Conservation (phyloP, 1,284 basidiomycete species). For the Pseudozyma hubeiensis region DNA sequence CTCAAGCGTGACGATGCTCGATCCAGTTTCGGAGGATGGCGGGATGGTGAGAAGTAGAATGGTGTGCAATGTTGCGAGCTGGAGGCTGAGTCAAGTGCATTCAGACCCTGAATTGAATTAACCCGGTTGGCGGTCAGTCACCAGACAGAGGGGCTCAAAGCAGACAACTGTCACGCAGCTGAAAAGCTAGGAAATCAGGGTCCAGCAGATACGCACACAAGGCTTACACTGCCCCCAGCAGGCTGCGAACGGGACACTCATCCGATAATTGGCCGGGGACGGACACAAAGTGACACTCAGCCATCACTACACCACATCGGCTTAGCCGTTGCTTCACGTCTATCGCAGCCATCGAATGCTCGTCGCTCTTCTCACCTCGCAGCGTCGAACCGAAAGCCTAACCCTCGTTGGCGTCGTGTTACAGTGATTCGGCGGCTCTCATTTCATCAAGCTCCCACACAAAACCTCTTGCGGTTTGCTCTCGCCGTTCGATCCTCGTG, state of each 20-base stretch:
- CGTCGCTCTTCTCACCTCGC: constrained; percentile 1
- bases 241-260: constrained; percentile 10
- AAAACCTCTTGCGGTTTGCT: not conserved
- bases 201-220: constrained; percentile 4
- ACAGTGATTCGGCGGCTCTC: not conserved
- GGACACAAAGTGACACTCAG: too few relatives aligned
- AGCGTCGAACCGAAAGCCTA: not conserved
- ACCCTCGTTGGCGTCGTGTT: not conserved
- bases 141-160: not conserved
- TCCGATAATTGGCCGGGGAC: too few relatives aligned
- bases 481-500: too few relatives aligned
- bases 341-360: not conserved
- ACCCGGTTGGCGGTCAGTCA: too few relatives aligned
- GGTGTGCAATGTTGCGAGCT: not conserved
- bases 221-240: not conserved
- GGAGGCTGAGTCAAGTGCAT: not conserved
- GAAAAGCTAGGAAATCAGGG: constrained; percentile 3
- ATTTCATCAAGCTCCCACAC: constrained; percentile 6
- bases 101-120: not conserved
- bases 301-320: not conserved
- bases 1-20: not conserved
- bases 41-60: not conserved
- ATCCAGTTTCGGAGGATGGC: not conserved
- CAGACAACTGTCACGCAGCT: not conserved
- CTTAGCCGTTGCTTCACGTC: not conserved